Percentiles rank a stretch among this genome's conserved stretches.
phyloP scores from a whole-genome alignment of 352 stramenopile genomes.

The Globisporangium uncinulatum region DNA sequence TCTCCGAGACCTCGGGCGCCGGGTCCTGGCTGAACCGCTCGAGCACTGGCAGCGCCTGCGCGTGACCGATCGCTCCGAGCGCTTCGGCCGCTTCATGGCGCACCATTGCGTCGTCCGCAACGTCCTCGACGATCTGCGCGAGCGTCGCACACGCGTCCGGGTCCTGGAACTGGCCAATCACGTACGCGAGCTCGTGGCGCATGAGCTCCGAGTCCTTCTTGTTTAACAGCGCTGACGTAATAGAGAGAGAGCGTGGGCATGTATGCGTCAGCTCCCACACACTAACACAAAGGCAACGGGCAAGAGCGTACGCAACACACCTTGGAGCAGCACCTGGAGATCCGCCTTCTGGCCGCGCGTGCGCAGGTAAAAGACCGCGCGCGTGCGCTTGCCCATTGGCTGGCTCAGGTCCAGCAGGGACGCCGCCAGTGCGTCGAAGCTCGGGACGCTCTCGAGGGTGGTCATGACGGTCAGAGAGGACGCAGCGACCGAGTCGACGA shows the following conservation, averaged over 20 bases:
- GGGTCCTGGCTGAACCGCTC: slow-evolving; percentile 78
- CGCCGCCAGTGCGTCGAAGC: slow-evolving; percentile 51
- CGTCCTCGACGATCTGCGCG: slow-evolving; percentile 73
- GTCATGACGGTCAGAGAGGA: slow-evolving; percentile 8
- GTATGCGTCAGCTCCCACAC: no score
- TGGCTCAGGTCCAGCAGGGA: slow-evolving; percentile 76
- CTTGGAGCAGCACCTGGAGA: slow-evolving; percentile 63
- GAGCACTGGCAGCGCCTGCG: slow-evolving; percentile 75
- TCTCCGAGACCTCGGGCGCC: slow-evolving; percentile 92
- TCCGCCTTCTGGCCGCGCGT: slow-evolving; percentile 74
- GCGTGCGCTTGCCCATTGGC: slow-evolving; percentile 87
- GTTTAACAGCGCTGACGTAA: slow-evolving; percentile 57
- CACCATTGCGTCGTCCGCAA: slow-evolving; percentile 89
- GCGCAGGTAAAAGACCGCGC: slow-evolving; percentile 90
- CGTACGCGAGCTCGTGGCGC: slow-evolving; percentile 97
- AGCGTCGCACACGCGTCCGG: slow-evolving; percentile 71
- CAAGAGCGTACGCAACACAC: slow-evolving; percentile 6
- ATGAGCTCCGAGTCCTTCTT: slow-evolving; percentile 92
- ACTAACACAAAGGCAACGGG: no score
- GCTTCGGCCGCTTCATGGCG: slow-evolving; percentile 95
- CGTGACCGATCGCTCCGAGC: slow-evolving; percentile 93
- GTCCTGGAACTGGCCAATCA: slow-evolving; percentile 97
- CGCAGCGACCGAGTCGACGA: no score
- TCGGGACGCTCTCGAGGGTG: slow-evolving; percentile 28
- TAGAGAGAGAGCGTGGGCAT: no score